phyloP scores from a whole-genome alignment of 148 eudicot species.

The Rhododendron henanense region DNA sequence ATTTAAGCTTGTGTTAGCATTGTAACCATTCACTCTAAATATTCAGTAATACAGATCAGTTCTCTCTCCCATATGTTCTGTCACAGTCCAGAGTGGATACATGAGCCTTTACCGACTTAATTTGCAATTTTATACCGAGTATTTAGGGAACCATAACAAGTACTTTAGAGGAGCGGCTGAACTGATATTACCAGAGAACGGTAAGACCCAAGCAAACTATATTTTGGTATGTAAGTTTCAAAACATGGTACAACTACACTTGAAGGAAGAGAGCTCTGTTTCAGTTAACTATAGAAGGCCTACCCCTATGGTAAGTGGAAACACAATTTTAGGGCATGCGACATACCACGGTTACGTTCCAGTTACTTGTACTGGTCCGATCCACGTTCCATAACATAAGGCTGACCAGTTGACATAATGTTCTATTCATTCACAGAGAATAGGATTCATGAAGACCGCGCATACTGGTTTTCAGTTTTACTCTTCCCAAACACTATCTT shows the following conservation, averaged over 20 bases:
- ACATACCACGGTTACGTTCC: not conserved
- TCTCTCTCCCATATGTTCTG: no score
- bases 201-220: not conserved
- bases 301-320: not conserved
- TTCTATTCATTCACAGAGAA: not conserved
- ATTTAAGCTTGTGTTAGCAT: no score
- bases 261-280: not conserved
- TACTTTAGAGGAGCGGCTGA: not conserved
- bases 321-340: not conserved
- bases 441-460: not conserved
- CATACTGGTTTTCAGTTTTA: not conserved
- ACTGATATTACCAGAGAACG: not conserved
- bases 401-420: not conserved
- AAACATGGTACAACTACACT: not conserved
- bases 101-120: not conserved
- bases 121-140: not conserved
- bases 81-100: not conserved
- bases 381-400: not conserved
- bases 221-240: not conserved
- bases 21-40: no score
- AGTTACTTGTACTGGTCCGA: not conserved
- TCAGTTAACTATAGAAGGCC: not conserved
- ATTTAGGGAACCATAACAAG: not conserved
- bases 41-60: no score
- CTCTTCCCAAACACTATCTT: not conserved